phyloP scores from a whole-genome alignment of 108 stramenopile genomes.

The Schizochytrium sp. region DNA sequence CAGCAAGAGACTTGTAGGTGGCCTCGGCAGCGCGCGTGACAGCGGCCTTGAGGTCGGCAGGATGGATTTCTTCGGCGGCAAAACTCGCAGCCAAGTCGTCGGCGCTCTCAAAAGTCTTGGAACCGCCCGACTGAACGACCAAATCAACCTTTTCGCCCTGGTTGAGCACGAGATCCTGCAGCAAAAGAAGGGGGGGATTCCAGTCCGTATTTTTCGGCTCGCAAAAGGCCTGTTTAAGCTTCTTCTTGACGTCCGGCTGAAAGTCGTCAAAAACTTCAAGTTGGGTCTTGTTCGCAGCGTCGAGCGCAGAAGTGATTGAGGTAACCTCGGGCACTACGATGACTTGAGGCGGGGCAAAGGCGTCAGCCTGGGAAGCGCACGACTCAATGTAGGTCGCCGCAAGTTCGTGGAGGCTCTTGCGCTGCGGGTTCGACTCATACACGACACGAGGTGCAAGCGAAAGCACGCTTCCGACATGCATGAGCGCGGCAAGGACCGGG shows the following conservation, averaged over 20 bases:
- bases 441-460: neutral
- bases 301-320: neutral
- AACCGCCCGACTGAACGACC: conserved; percentile 67
- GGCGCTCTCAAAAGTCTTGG: conserved; percentile 62
- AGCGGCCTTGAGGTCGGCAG: conserved; percentile 86
- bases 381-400: neutral
- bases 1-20: conserved; percentile 79
- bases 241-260: conserved; percentile 79
- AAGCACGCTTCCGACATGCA: neutral
- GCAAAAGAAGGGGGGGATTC: conserved; percentile 69
- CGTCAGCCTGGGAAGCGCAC: conserved; percentile 60
- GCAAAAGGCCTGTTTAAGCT: conserved; percentile 97
- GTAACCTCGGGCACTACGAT: conserved; percentile 16
- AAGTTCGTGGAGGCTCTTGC: neutral
- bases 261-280: neutral
- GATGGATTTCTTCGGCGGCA: conserved; percentile 75
- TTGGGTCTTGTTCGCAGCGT: conserved; percentile 14
- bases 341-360: conserved; percentile 72
- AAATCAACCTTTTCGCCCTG: neutral
- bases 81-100: conserved; percentile 68
- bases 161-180: neutral
- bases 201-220: conserved; percentile 79
- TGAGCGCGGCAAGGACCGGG: conserved; percentile 5
- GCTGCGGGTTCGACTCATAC: neutral
- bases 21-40: conserved; percentile 81